Percentiles rank a stretch among this genome's conserved stretches.
These are phyloP conservation scores for Tetrahymena malaccensis DNA, from an alignment of 73 alveolate genomes.

Conservation along the genomic window DNA sequence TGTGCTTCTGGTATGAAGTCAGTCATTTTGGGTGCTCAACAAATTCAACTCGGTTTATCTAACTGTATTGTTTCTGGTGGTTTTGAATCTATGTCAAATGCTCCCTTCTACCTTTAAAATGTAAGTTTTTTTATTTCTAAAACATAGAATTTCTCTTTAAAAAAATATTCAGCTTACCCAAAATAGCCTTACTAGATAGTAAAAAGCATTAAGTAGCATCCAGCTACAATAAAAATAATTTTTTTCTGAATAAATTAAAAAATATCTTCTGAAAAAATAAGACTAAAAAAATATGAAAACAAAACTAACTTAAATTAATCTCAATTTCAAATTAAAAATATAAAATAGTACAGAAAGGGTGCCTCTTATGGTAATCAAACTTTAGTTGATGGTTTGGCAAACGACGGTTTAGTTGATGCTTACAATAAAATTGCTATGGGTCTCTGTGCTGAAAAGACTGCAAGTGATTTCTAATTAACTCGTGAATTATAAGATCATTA, in stretches of 20 bases:
- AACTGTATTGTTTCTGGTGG: conserved; percentile 75
- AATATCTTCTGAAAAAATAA: no score
- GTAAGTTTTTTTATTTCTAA: neutral
- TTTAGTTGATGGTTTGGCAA: conserved; percentile 54
- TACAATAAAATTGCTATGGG: conserved; percentile 75
- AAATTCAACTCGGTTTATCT: conserved; percentile 61
- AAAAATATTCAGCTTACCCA: neutral
- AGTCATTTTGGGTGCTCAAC: conserved; percentile 62
- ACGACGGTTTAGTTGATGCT: conserved; percentile 70
- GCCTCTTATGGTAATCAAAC: conserved; percentile 53
- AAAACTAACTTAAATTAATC: neutral
- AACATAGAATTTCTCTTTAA: neutral
- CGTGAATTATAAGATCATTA: conserved; percentile 69
- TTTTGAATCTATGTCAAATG: conserved; percentile 73
- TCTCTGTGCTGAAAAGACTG: conserved; percentile 69
- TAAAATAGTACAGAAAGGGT: conserved; percentile 51
- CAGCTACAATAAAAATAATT: no score
- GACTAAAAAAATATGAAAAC: neutral
- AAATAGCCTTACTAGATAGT: no score
- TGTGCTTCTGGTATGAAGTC: conserved; percentile 86
- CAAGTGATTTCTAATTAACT: conserved; percentile 59
- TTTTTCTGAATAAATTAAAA: no score
- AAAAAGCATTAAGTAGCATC: no score
- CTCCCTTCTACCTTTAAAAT: conserved; percentile 51
- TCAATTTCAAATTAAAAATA: neutral